Base-by-base conservation (phyloP, 2,329 filamentous ascomycete species). In the Emmonsia crescens region DNA sequence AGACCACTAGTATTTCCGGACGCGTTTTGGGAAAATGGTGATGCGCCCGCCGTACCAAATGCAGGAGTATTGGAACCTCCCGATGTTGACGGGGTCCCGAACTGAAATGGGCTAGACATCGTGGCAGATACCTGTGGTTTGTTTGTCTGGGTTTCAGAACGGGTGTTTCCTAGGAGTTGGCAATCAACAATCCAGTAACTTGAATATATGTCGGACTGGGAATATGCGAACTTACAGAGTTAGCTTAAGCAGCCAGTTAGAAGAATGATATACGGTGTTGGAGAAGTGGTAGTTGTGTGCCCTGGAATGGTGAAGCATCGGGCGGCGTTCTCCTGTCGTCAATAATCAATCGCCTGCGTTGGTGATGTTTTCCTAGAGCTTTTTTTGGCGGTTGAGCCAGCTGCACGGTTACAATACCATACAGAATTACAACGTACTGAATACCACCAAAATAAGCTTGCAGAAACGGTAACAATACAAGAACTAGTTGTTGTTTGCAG, bases 21-120 rank as follows among this genome's bases (percentile, higher is more conserved):
- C 6, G 61, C 59, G 51, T 38, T 42, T 57, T 64, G 60, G 9
- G 59, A 61, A 52, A 64, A 66, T 14, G 51, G 55, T 2, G 61
- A 62, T 33, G 61, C 16, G 31, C 49, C 49, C 5, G 59, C 49
- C 3, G 49, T 42, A 33, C 59, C 59, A 55, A 60, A 60, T 12
- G 51, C n/a, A 8, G 63, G 60, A 36, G 61, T 52, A 31, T 55
- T 65, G 19, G 75, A 68, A 27, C 68, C 68, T 61, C 72, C 74
- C 54, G 69, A 71, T 29, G 76, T 73, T 40, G 72, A 66, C 16
- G 73, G 68, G 10, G 70, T 64, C 61, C 75, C 75, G 64, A 79
- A 75, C 49, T 61, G 66, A 46, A 77, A 80, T 24, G 67, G 66
- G 61, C 72, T 69, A 24, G 70, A 66, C 70, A 75, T 76, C 33